Evolutionary conservation across 2,329 filamentous ascomycete species (phyloP).

Genomic region (Epichloe typhina): DNA sequence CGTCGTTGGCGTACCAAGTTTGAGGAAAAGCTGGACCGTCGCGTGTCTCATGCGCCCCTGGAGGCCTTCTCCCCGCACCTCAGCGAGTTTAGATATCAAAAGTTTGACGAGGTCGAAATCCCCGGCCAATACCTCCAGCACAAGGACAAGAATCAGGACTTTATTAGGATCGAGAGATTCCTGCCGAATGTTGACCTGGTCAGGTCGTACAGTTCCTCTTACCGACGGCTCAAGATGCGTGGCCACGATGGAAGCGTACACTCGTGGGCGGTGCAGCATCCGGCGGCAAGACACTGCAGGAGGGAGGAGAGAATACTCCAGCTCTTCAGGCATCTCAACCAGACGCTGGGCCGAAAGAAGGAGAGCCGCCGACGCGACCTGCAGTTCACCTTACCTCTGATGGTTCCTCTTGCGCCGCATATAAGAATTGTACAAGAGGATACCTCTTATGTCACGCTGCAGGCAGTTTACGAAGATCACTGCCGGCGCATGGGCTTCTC

Average conservation of each 20-base stretch:
- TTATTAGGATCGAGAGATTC: slow-evolving; percentile 94
- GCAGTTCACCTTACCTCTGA: slow-evolving; percentile 89
- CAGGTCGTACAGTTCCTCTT: slow-evolving; percentile 78
- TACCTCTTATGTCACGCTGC: slow-evolving; percentile 82
- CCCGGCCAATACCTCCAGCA: slow-evolving; percentile 94
- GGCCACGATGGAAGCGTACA: slow-evolving; percentile 97
- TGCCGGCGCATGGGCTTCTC: slow-evolving; percentile 75
- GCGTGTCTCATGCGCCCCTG: slow-evolving; percentile 58
- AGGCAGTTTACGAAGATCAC: slow-evolving; percentile 92
- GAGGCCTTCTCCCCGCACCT: slow-evolving; percentile 87
- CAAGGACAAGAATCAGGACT: slow-evolving; percentile 98
- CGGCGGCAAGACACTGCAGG: slow-evolving; percentile 79
- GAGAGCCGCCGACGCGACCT: slow-evolving; percentile 87
- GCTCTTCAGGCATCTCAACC: slow-evolving; percentile 95
- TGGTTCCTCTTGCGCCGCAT: slow-evolving; percentile 89
- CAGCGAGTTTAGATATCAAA: slow-evolving; percentile 93
- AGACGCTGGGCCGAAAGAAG: slow-evolving; percentile 80
- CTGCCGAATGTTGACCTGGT: slow-evolving; percentile 89
- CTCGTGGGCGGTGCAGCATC: slow-evolving; percentile 91
- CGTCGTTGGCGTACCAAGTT: slow-evolving; percentile 95
- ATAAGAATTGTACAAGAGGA: slow-evolving; percentile 95
- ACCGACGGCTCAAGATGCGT: slow-evolving; percentile 86
- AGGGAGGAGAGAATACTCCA: slow-evolving; percentile 92
- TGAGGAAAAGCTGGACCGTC: slow-evolving; percentile 88
- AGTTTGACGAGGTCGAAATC: slow-evolving; percentile 96